phyloP scores from a whole-genome alignment of 2,329 filamentous ascomycete species.

The Ilyonectria sp. region DNA sequence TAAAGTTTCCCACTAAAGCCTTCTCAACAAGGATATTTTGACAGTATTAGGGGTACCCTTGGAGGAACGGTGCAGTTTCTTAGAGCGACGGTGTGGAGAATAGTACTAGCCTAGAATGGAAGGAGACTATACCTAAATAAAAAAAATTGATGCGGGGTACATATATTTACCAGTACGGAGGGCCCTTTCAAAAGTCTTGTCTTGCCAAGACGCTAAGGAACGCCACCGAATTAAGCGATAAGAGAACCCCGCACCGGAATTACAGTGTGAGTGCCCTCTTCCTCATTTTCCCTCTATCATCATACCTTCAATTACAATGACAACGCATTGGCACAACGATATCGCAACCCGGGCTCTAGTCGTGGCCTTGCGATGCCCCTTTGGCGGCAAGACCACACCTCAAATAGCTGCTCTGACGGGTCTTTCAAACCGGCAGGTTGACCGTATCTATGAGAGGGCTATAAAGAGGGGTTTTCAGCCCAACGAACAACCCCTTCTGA shows the following conservation, averaged over 20 bases:
- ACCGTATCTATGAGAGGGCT: constrained; percentile 19
- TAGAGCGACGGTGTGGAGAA: no score
- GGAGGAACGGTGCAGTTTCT: no score
- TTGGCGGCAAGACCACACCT: neutral
- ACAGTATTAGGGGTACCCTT: no score
- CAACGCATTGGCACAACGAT: neutral
- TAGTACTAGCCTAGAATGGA: no score
- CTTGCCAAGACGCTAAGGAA: neutral
- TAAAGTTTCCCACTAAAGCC: no score
- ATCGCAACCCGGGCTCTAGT: constrained; percentile 24
- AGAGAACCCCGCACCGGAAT: neutral
- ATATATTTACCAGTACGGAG: no score
- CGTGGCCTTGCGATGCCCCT: constrained; percentile 1
- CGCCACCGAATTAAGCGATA: no score
- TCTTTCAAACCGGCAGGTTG: constrained; percentile 7
- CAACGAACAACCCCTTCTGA: constrained; percentile 4
- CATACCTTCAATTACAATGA: neutral
- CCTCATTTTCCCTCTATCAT: neutral
- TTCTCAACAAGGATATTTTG: no score
- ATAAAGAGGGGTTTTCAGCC: constrained; percentile 26
- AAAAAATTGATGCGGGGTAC: no score
- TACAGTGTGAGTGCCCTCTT: neutral
- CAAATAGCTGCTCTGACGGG: constrained; percentile 10
- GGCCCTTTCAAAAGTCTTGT: no score
- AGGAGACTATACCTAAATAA: no score